These are phyloP conservation scores for Albifimbria verrucaria DNA, from an alignment of 2,329 filamentous ascomycete species.

Conservation along the genomic window DNA sequence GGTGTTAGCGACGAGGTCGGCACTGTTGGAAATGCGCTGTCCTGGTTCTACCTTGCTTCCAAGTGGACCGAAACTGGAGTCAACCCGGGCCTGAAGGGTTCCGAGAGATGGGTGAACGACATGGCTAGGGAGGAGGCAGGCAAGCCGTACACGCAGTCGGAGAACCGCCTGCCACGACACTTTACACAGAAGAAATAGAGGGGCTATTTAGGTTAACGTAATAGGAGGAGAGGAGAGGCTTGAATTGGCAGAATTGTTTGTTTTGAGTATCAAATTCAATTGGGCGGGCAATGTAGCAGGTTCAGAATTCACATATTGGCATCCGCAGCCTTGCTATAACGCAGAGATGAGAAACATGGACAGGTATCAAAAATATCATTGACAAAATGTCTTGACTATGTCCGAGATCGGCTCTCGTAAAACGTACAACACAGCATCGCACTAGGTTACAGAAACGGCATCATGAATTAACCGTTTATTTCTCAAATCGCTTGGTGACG, in stretches of 20 bases:
- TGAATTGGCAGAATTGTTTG: conserved; percentile 10
- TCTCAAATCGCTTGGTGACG: conserved; percentile 71
- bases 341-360: no score
- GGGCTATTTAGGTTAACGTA: no score
- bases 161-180: conserved; percentile 55
- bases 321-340: neutral
- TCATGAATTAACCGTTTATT: conserved; percentile 27
- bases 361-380: neutral
- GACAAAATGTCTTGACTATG: neutral
- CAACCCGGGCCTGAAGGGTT: conserved; percentile 48
- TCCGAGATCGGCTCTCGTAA: neutral
- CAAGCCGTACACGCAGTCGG: conserved; percentile 52
- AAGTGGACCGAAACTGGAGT: conserved; percentile 55
- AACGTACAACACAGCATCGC: neutral
- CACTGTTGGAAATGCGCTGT: conserved; percentile 74
- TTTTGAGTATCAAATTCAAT: no score
- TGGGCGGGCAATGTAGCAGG: no score
- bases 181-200: conserved; percentile 20
- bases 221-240: conserved; percentile 3
- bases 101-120: conserved; percentile 47
- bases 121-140: conserved; percentile 48
- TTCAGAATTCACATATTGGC: no score
- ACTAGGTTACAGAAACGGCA: conserved; percentile 2
- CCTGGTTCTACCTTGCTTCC: conserved; percentile 75
- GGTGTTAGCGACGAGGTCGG: conserved; percentile 79